Percentiles rank a stretch among this genome's conserved stretches.
phyloP scores from a whole-genome alignment of 2,329 filamentous ascomycete genomes.

The Hypoxylon sp. region DNA sequence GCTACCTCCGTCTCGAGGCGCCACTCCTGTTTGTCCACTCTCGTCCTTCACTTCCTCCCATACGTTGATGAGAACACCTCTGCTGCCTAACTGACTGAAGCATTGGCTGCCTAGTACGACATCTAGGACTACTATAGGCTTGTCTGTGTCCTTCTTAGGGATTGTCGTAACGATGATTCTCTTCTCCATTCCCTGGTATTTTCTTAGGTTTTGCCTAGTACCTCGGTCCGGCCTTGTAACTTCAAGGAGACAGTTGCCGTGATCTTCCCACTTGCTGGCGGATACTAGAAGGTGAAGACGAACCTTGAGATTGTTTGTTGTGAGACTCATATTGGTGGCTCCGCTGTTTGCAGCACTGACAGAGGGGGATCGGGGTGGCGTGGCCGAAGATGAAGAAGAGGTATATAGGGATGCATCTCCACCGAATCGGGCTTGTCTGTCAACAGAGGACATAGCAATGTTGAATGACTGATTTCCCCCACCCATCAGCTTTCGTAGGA shows the following conservation, averaged over 20 bases:
- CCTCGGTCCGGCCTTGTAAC: conserved; percentile 78
- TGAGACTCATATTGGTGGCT: conserved; percentile 61
- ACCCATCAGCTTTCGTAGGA: conserved; percentile 79
- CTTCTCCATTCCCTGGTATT: conserved; percentile 78
- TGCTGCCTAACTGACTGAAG: conserved; percentile 83
- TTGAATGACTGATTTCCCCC: conserved; percentile 79
- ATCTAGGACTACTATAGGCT: conserved; percentile 75
- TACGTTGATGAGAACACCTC: conserved; percentile 87
- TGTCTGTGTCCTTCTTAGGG: conserved; percentile 65
- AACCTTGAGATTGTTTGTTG: conserved; percentile 83
- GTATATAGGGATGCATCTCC: conserved; percentile 69
- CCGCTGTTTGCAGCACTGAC: conserved; percentile 62
- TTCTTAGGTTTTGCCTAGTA: conserved; percentile 65
- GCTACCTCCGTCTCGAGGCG: conserved; percentile 60
- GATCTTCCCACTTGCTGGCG: conserved; percentile 86
- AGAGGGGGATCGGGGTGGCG: conserved; percentile 65
- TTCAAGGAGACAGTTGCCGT: conserved; percentile 83
- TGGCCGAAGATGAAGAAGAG: conserved; percentile 61
- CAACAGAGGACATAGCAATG: conserved; percentile 80
- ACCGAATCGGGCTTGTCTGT: conserved; percentile 63
- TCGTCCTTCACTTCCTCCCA: conserved; percentile 79
- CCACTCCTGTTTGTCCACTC: conserved; percentile 62
- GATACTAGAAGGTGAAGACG: conserved; percentile 82
- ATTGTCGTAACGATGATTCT: conserved; percentile 81
- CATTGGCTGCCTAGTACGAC: conserved; percentile 84